phyloP scores from a whole-genome alignment of 257 asterid genomes.

The Vinca minor region DNA sequence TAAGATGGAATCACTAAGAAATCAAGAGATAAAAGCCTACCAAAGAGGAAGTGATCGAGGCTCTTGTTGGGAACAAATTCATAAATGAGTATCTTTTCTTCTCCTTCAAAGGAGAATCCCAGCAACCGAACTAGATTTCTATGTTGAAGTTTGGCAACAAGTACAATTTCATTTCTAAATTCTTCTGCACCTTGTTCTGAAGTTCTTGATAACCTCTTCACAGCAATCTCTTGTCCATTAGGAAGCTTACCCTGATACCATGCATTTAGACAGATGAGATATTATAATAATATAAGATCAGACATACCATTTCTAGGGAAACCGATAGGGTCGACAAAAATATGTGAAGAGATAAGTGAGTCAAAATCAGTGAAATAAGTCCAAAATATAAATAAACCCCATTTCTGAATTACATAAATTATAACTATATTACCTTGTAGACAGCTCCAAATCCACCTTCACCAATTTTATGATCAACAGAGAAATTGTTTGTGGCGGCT shows the following conservation, averaged over 20 bases:
- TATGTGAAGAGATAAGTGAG: too few species aligned
- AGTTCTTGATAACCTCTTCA: conserved; percentile 20
- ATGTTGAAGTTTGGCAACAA: conserved; percentile 28
- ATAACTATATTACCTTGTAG: conserved; percentile 28
- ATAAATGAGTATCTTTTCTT: conserved; percentile 20
- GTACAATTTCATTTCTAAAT: conserved; percentile 22
- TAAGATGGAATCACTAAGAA: not conserved
- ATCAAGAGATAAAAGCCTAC: conserved; percentile 1
- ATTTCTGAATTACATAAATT: not conserved
- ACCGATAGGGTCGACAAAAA: too few species aligned
- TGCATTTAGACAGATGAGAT: too few species aligned
- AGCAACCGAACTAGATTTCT: conserved; percentile 21
- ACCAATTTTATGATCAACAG: conserved; percentile 21
- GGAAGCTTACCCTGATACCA: conserved; percentile 19
- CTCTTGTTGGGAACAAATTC: conserved; percentile 24
- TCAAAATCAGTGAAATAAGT: too few species aligned
- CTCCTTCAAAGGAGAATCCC: conserved; percentile 18
- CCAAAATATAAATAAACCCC: not conserved
- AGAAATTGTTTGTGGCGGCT: conserved; percentile 24
- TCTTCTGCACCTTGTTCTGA: conserved; percentile 25
- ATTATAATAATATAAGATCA: too few species aligned
- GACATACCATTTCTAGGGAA: too few species aligned
- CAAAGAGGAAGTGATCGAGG: conserved; percentile 22
- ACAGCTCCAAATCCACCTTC: conserved; percentile 35
- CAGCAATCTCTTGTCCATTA: conserved; percentile 21